Percentiles rank a stretch among this genome's conserved stretches.
Conservation (phyloP, 2,329 filamentous ascomycete genomes). For the Pseudogymnoascus sp. region DNA sequence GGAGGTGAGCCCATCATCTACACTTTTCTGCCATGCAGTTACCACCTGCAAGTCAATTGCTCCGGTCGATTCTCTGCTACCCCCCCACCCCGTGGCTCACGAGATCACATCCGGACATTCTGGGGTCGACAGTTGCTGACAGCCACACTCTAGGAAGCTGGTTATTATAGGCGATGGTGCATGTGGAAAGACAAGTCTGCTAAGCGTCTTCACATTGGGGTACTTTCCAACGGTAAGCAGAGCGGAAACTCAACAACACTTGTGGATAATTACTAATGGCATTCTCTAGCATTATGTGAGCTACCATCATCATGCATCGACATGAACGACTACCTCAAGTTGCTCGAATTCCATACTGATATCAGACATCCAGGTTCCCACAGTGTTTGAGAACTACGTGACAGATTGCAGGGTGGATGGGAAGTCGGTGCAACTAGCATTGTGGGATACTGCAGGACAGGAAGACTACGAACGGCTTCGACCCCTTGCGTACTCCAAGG, state of each 20-base stretch:
- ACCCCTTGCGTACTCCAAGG: slow-evolving; percentile 91
- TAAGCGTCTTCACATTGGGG: slow-evolving; percentile 95
- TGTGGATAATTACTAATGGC: slow-evolving; percentile 6
- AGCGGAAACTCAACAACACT: not conserved
- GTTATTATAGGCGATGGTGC: slow-evolving; percentile 97
- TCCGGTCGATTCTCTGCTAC: not conserved
- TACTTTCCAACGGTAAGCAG: slow-evolving; percentile 90
- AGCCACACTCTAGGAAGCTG: slow-evolving; percentile 60
- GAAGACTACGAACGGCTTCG: slow-evolving; percentile 97
- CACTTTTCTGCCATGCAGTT: not conserved
- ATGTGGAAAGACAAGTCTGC: slow-evolving; percentile 93
- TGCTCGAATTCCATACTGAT: slow-evolving; percentile 10
- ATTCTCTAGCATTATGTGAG: slow-evolving; percentile 37
- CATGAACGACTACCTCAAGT: slow-evolving; percentile 14
- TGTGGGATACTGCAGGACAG: slow-evolving; percentile 99
- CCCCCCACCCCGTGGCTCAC: not conserved
- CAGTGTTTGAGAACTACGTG: slow-evolving; percentile 98
- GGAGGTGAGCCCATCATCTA: slow-evolving; percentile 30
- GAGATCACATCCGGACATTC: not conserved
- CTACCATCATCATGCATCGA: not conserved
- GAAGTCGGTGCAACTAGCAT: slow-evolving; percentile 92
- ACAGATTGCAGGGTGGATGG: slow-evolving; percentile 98
- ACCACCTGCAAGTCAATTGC: not conserved
- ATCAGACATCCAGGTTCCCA: slow-evolving; percentile 62
- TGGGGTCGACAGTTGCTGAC: not conserved